A percentile compares a stretch with the other conserved stretches of the same genome.
Evolutionary conservation across 257 asterid genomes (phyloP).

Genomic region (Jacaranda mimosifolia): DNA sequence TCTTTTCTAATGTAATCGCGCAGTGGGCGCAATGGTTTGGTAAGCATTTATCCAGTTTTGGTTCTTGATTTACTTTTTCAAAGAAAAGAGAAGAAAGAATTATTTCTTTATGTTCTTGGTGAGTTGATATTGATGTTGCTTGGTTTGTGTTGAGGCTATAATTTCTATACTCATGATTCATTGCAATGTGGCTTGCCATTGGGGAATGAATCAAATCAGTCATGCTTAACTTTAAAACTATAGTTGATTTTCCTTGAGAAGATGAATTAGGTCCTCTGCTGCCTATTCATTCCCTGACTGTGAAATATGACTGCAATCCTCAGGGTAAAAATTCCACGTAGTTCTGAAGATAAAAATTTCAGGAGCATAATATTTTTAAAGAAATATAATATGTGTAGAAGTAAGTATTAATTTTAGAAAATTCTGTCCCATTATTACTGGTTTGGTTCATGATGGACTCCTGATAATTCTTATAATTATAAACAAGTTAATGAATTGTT

Average conservation of each 20-base stretch:
- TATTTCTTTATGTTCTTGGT: background rate
- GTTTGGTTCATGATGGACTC: conserved; percentile 25
- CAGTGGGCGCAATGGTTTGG: conserved; percentile 99
- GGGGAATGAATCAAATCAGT: background rate
- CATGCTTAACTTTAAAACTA: background rate
- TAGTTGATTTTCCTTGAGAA: conserved; percentile 6
- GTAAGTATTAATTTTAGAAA: background rate
- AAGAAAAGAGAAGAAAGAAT: background rate
- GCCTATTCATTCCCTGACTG: background rate
- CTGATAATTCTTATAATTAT: conserved; percentile 20
- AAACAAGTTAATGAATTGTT: conserved; percentile 22
- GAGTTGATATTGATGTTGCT: background rate
- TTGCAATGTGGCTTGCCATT: background rate
- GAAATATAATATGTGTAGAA: background rate
- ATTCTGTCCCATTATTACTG: background rate
- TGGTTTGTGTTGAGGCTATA: conserved; percentile 17
- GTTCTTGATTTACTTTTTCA: background rate
- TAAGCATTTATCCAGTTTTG: conserved; percentile 43
- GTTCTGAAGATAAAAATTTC: background rate
- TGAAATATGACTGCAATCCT: background rate
- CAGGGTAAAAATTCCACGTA: background rate
- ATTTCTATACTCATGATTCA: background rate
- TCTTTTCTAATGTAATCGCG: conserved; percentile 77
- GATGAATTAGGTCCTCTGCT: background rate
- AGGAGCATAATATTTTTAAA: background rate